These are phyloP conservation scores for Thelonectria rubi DNA, from an alignment of 2,329 filamentous ascomycete genomes.

Conservation along the genomic window DNA sequence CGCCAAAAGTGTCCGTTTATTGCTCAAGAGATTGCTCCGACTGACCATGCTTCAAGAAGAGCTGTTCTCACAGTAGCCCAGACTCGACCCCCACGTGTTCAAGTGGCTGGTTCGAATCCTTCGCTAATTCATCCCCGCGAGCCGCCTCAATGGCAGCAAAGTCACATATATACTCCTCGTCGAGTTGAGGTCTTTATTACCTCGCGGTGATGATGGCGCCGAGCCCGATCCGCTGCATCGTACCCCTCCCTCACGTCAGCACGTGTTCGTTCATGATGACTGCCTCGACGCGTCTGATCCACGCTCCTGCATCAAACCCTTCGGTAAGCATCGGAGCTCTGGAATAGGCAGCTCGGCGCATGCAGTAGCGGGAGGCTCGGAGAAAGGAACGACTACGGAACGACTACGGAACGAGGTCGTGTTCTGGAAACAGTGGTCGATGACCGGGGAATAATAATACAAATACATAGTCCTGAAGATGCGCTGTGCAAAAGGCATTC, in stretches of 20 bases:
- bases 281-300: not conserved
- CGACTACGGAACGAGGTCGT: not conserved
- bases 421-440: not conserved
- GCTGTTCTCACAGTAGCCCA: too few relatives aligned
- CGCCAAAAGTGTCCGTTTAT: conserved; percentile 5
- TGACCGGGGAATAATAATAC: not conserved
- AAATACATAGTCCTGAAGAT: not conserved
- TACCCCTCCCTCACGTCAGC: not conserved
- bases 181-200: conserved; percentile 1
- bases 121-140: not conserved
- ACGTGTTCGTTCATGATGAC: not conserved
- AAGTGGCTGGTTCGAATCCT: conserved; percentile 25
- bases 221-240: not conserved
- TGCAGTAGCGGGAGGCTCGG: not conserved
- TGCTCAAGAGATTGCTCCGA: not conserved
- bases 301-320: conserved; percentile 10
- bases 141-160: not conserved
- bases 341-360: not conserved
- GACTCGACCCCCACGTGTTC: conserved; percentile 27
- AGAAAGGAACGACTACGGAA: too few relatives aligned
- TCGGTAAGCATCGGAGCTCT: not conserved
- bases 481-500: not conserved
- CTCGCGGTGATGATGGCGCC: not conserved
- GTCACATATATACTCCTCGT: not conserved
- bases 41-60: not conserved